Conservation (phyloP, 495 filamentous ascomycete genomes). For the Penicillium psychrofluorescens region DNA sequence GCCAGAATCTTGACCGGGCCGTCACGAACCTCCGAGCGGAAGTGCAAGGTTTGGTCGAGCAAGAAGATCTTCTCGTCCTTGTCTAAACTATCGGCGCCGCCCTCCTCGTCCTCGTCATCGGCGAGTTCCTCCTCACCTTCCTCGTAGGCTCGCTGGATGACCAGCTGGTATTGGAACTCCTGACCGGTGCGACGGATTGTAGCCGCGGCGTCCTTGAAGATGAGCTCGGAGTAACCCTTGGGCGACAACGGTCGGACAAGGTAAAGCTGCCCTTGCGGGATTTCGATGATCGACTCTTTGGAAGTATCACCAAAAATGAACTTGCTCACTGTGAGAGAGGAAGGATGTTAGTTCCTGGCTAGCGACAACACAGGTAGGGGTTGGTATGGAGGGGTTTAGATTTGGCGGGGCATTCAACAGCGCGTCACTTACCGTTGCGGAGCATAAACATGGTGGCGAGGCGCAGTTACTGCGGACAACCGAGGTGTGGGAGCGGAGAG, state of each 20-base stretch:
- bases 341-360: slow-evolving; percentile 11
- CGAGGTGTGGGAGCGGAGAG: slow-evolving; percentile 3
- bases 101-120: slow-evolving; percentile 79
- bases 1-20: slow-evolving; percentile 76
- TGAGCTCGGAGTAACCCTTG: slow-evolving; percentile 95
- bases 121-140: slow-evolving; percentile 91
- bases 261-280: slow-evolving; percentile 92
- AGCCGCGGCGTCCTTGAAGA: slow-evolving; percentile 94
- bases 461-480: slow-evolving; percentile 23
- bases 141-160: slow-evolving; percentile 92
- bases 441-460: slow-evolving; percentile 62
- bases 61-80: slow-evolving; percentile 96
- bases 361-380: slow-evolving; percentile 2
- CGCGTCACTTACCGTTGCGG: slow-evolving; percentile 50
- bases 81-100: slow-evolving; percentile 58
- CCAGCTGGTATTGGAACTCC: slow-evolving; percentile 94
- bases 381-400: slow-evolving; percentile 29
- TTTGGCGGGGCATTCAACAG: slow-evolving; percentile 22
- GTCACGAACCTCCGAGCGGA: slow-evolving; percentile 73
- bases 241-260: slow-evolving; percentile 91
- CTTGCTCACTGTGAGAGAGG: slow-evolving; percentile 61
- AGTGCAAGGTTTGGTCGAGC: slow-evolving; percentile 83
- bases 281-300: slow-evolving; percentile 90
- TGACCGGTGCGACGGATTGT: slow-evolving; percentile 87
- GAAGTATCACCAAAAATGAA: slow-evolving; percentile 86